Base-by-base conservation (phyloP, 768 basidiomycete genomes). In the Trichaptum fuscoviolaceum region DNA sequence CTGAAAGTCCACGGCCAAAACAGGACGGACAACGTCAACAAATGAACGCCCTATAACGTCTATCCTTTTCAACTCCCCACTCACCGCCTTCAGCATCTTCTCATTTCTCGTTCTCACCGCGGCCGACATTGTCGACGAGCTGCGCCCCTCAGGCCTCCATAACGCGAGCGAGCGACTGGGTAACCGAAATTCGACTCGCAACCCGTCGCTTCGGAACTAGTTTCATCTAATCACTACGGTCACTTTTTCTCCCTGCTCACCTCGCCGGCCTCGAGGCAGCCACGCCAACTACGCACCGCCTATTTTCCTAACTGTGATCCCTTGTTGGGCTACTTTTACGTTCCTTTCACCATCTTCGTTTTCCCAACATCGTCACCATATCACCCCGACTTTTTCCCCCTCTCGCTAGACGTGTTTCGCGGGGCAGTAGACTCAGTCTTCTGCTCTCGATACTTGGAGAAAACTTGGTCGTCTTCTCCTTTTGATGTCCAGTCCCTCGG, bases 221-320 rank as follows among this genome's bases (percentile, higher is more conserved):
- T 52, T 52, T 52, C 42, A 61, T 25, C 59, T 34, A 61, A 61
- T 34, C 25, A 61, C 30, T 34, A 61, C 25, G 6, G 24, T 25
- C 59, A 17, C 25, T 25, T 25, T 30, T 61, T 25, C 59, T 61
- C 59, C 24, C 59, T 61, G 59, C 59, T 34, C 59, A 25, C 25
- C 59, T 25, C 59, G 59, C 24, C 59, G 59, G 59, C 59, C 59
- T 61, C 59, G 59, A 61, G 59, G 59, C 59, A 25, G 30, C 24
- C 59, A 61, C 59, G 59, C 24, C 59, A 25, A 61, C 59, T 61
- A 61, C 59, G 30, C 59, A 61, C 59, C 24, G 25, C 59, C 59
- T 25, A 25, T 61, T 34, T 61, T 17, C 24, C 9, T 5, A 17
- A 25, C 30, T 24, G 24, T 34, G 59, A 15, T 34, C 30, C 59